Evolutionary conservation across 305 asterid genomes (phyloP).

Genomic region (Solanum hybrid): DNA sequence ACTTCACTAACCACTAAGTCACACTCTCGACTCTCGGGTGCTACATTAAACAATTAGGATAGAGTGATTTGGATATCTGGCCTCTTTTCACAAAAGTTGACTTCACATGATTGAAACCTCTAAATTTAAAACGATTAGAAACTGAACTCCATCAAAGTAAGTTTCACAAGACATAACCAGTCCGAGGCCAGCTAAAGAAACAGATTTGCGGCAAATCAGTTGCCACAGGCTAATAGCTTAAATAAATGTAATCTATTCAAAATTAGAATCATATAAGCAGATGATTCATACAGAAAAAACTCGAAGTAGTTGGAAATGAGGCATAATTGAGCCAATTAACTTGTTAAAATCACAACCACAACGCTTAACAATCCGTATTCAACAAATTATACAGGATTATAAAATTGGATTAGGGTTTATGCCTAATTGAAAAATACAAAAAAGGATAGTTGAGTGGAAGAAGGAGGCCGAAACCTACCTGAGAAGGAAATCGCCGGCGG

Average conservation of each 20-base stretch:
- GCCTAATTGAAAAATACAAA: background rate
- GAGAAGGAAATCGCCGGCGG: background rate
- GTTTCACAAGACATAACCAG: background rate
- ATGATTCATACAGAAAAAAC: background rate
- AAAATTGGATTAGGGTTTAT: background rate
- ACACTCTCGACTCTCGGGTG: background rate
- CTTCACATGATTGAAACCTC: background rate
- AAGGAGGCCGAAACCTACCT: background rate
- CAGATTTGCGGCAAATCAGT: background rate
- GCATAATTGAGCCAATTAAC: background rate
- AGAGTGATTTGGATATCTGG: background rate
- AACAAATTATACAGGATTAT: background rate
- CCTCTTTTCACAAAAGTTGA: background rate
- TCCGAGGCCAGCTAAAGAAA: background rate
- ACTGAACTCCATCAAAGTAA: background rate
- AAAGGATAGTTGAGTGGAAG: background rate
- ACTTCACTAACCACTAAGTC: background rate
- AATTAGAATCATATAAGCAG: background rate
- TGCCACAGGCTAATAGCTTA: background rate
- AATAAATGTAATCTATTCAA: background rate
- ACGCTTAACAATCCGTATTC: background rate
- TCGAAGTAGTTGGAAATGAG: background rate
- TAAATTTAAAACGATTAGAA: background rate
- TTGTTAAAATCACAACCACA: background rate
- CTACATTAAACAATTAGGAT: background rate